A percentile compares a stretch with the other conserved stretches of the same genome.
Conservation (phyloP, 495 filamentous ascomycete species). For the Neurospora tetraspora region DNA sequence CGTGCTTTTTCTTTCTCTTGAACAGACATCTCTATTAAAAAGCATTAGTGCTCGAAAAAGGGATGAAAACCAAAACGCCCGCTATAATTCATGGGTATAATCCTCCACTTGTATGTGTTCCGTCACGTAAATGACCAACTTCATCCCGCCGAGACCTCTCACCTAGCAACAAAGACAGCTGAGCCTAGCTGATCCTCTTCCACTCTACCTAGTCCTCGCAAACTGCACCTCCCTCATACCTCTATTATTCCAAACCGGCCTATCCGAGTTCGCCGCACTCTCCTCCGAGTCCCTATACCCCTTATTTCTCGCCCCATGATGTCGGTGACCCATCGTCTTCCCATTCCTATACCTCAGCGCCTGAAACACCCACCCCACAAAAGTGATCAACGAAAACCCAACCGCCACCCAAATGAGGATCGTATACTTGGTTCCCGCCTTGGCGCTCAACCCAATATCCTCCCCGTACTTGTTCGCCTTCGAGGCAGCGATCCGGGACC, state of each 20-base stretch:
- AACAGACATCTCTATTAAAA: neutral
- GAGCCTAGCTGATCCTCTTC: neutral
- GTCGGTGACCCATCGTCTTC: neutral
- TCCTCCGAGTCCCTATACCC: conserved; percentile 8
- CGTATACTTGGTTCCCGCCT: conserved; percentile 23
- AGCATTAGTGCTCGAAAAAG: neutral
- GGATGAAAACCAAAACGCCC: no score
- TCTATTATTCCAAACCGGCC: neutral
- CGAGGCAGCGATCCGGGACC: conserved; percentile 18
- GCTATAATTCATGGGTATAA: neutral
- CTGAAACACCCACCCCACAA: conserved; percentile 41
- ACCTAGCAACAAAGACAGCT: neutral
- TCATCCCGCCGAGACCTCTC: neutral
- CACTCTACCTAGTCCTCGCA: neutral
- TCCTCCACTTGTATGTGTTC: neutral
- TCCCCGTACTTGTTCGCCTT: conserved; percentile 24
- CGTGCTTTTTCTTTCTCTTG: neutral
- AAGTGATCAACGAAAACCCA: conserved; percentile 48
- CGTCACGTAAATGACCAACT: neutral
- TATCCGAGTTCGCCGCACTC: neutral
- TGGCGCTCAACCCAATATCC: conserved; percentile 22
- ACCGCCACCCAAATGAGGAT: conserved; percentile 54
- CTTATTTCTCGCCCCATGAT: neutral
- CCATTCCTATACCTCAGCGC: conserved; percentile 2
- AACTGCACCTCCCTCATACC: neutral